Evolutionary conservation across 2,329 filamentous ascomycete genomes (phyloP), one percentile per base, ranked within the genome.

Genomic region (Botrytis galanthina): DNA sequence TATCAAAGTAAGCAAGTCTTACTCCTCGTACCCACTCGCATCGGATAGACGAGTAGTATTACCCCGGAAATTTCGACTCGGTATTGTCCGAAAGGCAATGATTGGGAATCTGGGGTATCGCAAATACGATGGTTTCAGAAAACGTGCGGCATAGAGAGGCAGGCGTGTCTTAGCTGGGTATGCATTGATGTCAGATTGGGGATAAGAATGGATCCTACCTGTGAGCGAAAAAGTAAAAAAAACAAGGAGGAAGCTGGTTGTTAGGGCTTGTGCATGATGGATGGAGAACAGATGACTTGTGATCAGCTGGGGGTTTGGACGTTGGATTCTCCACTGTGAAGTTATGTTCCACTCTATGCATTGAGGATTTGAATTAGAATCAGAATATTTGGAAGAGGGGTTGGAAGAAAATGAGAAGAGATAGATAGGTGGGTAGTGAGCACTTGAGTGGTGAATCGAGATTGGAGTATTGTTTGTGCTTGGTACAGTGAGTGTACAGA

Each of bases 31-130:
- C 14, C 51, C 51, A 26, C 42, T n/a, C 35, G 35, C 35, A 48
- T 22, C 26, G 26, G n/a, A 29, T 35, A 48, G 29, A 12, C 22
- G 16, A 26, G 42, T 32, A 26, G 20, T 66, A 37, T 66, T 48
- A 66, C 63, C 63, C 63, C 63, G 44, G 63, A 35, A 66, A 48
- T 48, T 37, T 66, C 20, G 20, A 2, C 12, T 46, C 20, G 20
- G 63, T 48, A 66, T 66, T 66, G 62, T 66, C 62, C 62, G 42
- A 66, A n/a, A 26, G 32, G 20, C 42, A 48, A 35, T 66, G 62
- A 35, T 66, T 48, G 29, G 59, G 16, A 66, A 66, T 66, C 42
- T 46, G 42, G 62, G 61, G 37, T 63, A 63, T 29, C 4, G n/a
- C 32, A 32, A 46, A 64, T 46, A 64, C 62, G n/a, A 64, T 46